Conservation (phyloP, 345 rosid genomes). For the Citrus sinensis region DNA sequence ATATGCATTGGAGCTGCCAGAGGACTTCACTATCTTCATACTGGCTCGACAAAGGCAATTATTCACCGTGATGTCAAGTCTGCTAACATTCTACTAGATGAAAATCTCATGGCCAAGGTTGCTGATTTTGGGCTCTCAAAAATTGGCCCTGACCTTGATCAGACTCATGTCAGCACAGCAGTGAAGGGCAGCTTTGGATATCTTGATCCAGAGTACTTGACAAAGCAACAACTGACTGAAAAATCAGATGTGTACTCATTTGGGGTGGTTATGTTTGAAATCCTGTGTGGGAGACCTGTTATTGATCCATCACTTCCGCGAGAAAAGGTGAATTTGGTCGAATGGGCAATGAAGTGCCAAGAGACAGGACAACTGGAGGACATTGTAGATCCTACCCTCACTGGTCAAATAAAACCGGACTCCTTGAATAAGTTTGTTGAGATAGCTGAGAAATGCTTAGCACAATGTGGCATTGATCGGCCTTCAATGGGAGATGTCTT, state of each 20-base stretch:
- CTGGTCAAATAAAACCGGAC: constrained; percentile 39
- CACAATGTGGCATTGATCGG: constrained; percentile 36
- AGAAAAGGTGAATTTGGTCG: constrained; percentile 51
- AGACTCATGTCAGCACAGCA: constrained; percentile 72
- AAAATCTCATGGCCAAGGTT: constrained; percentile 66
- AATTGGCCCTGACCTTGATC: constrained; percentile 61
- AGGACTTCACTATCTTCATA: constrained; percentile 78
- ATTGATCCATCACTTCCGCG: constrained; percentile 54
- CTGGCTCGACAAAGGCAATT: constrained; percentile 55
- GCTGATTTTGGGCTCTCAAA: constrained; percentile 75
- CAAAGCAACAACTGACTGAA: constrained; percentile 49
- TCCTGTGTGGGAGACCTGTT: constrained; percentile 54
- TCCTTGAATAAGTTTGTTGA: constrained; percentile 51
- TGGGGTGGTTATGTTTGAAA: constrained; percentile 69
- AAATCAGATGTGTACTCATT: constrained; percentile 70
- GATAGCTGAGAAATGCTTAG: constrained; percentile 62
- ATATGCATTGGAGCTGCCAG: constrained; percentile 66
- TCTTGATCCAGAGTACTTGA: constrained; percentile 63
- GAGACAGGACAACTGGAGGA: constrained; percentile 39
- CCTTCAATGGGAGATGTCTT: constrained; percentile 69
- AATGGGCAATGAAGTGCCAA: constrained; percentile 47
- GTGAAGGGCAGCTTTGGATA: constrained; percentile 78
- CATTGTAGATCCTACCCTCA: constrained; percentile 44
- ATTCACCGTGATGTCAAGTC: constrained; percentile 78
- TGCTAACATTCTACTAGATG: constrained; percentile 64